Conservation (phyloP, 208 protist species). For the Leishmania gerbilli region DNA sequence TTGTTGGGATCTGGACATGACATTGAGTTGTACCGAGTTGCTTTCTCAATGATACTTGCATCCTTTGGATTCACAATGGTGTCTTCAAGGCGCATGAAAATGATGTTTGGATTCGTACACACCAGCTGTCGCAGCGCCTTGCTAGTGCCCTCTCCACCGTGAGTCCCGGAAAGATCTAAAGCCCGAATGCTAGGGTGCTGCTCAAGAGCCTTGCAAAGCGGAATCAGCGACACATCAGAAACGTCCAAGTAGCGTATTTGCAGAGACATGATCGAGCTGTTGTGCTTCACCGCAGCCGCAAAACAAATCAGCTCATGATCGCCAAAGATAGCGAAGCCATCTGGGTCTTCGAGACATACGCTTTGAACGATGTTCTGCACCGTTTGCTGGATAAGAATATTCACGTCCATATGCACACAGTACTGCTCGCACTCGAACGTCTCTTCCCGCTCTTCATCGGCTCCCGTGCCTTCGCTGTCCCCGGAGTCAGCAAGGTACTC, state of each 20-base stretch:
- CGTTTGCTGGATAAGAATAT: constrained; percentile 82
- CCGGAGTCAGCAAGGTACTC: constrained; percentile 76
- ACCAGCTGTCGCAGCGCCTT: constrained; percentile 68
- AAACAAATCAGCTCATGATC: constrained; percentile 81
- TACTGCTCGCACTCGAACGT: constrained; percentile 57
- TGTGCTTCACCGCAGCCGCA: constrained; percentile 74
- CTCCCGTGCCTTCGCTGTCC: constrained; percentile 37
- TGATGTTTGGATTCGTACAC: constrained; percentile 74
- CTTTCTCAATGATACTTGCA: constrained; percentile 56
- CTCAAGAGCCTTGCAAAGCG: constrained; percentile 66
- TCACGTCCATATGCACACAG: constrained; percentile 72
- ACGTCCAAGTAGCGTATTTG: constrained; percentile 84
- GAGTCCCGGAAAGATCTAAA: constrained; percentile 76
- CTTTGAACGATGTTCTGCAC: constrained; percentile 77
- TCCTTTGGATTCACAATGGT: constrained; percentile 58
- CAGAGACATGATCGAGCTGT: constrained; percentile 81
- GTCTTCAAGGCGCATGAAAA: constrained; percentile 75
- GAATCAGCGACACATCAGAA: constrained; percentile 72
- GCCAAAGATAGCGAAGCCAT: constrained; percentile 55
- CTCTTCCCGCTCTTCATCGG: constrained; percentile 33
- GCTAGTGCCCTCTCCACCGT: constrained; percentile 57
- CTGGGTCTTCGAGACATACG: constrained; percentile 71
- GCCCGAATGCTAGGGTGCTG: constrained; percentile 60
- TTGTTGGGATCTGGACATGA: constrained; percentile 71
- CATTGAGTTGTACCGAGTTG: constrained; percentile 67